Conservation (phyloP, 305 asterid genomes). For the Galium porrigens region DNA sequence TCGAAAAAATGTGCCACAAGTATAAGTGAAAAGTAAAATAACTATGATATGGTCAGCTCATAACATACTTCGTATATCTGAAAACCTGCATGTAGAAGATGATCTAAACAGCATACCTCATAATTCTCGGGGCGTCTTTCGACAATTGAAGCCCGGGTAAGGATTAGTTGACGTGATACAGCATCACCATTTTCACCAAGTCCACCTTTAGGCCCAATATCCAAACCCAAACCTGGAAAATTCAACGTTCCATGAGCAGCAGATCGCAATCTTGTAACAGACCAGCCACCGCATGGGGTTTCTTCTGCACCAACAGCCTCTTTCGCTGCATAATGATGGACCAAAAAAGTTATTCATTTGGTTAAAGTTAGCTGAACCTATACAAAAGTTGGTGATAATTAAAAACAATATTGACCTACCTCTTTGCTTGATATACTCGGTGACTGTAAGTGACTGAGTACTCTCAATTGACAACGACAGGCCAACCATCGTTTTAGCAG, state of each 20-base stretch:
- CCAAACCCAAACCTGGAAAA: constrained; percentile 61
- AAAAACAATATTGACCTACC: constrained; percentile 34
- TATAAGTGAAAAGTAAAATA: background rate
- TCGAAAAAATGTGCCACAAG: background rate
- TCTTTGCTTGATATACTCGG: constrained; percentile 66
- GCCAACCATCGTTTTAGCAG: constrained; percentile 82
- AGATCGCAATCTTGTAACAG: constrained; percentile 84
- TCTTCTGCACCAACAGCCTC: constrained; percentile 97
- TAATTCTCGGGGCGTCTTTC: constrained; percentile 97
- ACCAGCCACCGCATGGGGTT: constrained; percentile 94
- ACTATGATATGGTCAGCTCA: background rate
- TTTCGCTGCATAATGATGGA: constrained; percentile 42
- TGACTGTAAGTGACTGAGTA: constrained; percentile 53
- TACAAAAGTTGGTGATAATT: background rate
- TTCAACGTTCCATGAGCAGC: constrained; percentile 85
- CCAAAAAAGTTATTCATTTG: constrained; percentile 11
- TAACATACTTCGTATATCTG: background rate
- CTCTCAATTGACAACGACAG: constrained; percentile 61
- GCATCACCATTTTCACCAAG: constrained; percentile 93
- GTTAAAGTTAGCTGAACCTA: background rate
- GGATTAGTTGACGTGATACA: constrained; percentile 86
- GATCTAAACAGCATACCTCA: constrained; percentile 54
- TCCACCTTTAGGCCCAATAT: constrained; percentile 92
- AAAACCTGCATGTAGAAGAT: constrained; percentile 2
- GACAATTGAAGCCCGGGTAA: constrained; percentile 77